A percentile compares a stretch with the other conserved stretches of the same genome.
These are phyloP conservation scores for Metroxylon sagu DNA, from an alignment of 176 grass and related monocot species.

Conservation along the genomic window DNA sequence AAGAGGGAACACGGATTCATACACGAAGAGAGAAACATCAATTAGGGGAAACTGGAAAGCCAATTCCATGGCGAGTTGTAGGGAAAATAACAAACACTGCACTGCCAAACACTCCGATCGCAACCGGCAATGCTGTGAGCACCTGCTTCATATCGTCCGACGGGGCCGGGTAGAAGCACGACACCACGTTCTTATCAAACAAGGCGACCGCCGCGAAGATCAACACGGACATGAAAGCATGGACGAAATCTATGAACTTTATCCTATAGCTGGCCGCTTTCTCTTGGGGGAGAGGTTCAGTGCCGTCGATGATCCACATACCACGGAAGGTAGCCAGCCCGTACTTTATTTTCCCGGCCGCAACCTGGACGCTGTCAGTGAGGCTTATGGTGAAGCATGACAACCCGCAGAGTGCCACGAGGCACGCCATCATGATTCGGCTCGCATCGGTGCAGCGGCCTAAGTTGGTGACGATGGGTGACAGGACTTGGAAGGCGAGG, in stretches of 20 bases:
- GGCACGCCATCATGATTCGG: slow-evolving; percentile 29
- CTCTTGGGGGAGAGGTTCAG: slow-evolving; percentile 10
- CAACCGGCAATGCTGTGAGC: slow-evolving; percentile 23
- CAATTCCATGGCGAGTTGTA: slow-evolving; percentile 35
- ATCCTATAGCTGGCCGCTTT: slow-evolving; percentile 3
- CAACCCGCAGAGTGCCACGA: slow-evolving; percentile 27
- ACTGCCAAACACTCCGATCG: slow-evolving; percentile 20
- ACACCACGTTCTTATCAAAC: slow-evolving; percentile 27
- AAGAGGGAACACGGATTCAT: too few species aligned
- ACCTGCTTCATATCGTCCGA: slow-evolving; percentile 27
- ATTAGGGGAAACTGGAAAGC: slow-evolving; percentile 13
- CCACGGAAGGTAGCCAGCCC: slow-evolving; percentile 24
- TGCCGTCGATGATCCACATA: slow-evolving; percentile 36
- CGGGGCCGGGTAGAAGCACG: slow-evolving; percentile 33
- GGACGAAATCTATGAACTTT: slow-evolving; percentile 40
- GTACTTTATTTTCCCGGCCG: slow-evolving; percentile 20
- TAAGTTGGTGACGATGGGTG: slow-evolving; percentile 27
- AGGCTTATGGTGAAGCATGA: slow-evolving; percentile 41
- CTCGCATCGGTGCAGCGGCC: slow-evolving; percentile 13
- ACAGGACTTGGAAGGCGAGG: slow-evolving; percentile 33
- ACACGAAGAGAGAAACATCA: too few species aligned
- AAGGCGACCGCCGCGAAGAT: slow-evolving; percentile 37
- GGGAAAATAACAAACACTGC: slow-evolving; percentile 29
- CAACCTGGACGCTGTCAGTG: slow-evolving; percentile 37
- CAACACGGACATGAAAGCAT: slow-evolving; percentile 23